Percentiles rank a stretch among this genome's conserved stretches.
Conservation (phyloP, 331 rosid species). For the Rosa hybrid region DNA sequence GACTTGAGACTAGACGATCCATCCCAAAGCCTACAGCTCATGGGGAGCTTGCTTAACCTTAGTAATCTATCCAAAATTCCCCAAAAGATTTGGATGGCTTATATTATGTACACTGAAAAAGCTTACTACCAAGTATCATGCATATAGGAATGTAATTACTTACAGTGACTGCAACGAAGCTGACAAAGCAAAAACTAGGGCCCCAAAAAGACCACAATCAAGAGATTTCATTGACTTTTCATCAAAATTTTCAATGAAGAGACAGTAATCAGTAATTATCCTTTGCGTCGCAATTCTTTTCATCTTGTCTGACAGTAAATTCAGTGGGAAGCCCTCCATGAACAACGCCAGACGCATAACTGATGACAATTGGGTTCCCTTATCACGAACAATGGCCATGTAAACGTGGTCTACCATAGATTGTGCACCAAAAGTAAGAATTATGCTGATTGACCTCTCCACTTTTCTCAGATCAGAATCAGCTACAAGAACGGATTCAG, state of each 20-base stretch:
- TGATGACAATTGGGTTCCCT: conserved; percentile 45
- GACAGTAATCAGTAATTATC: conserved; percentile 54
- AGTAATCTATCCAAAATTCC: neutral
- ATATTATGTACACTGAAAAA: neutral
- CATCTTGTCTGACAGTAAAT: conserved; percentile 62
- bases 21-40: neutral
- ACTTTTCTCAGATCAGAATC: conserved; percentile 67
- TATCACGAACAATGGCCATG: conserved; percentile 52
- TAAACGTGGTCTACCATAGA: conserved; percentile 58
- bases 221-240: conserved; percentile 44
- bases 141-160: conserved; percentile 36
- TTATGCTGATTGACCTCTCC: conserved; percentile 67
- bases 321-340: conserved; percentile 77
- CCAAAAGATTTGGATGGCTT: neutral
- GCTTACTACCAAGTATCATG: neutral
- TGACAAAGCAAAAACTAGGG: conserved; percentile 72
- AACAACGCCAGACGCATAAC: conserved; percentile 57
- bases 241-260: conserved; percentile 56
- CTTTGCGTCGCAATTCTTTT: conserved; percentile 50
- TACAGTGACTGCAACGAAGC: conserved; percentile 72
- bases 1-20: neutral
- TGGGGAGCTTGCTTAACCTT: neutral
- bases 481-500: conserved; percentile 57
- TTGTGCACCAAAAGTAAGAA: conserved; percentile 58
- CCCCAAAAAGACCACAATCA: conserved; percentile 45